A percentile compares a stretch with the other conserved stretches of the same genome.
Evolutionary conservation across 257 asterid species (phyloP).

Genomic region (Solanum sitiens): DNA sequence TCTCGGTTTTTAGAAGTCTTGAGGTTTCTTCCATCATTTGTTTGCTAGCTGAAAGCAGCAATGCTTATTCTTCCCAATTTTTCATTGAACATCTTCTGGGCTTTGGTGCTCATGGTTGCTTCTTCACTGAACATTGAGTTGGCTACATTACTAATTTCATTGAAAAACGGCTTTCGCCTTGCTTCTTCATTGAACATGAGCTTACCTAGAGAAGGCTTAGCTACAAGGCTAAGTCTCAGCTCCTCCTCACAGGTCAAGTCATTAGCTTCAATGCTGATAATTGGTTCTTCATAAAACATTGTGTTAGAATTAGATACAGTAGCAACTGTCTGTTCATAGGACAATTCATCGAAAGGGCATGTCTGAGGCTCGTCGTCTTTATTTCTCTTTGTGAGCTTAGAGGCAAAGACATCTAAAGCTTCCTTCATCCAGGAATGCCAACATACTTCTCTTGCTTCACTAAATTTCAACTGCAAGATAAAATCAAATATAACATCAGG

Average conservation of each 20-base stretch:
- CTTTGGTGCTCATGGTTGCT: neutral
- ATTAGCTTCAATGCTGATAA: neutral
- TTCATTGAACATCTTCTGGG: neutral
- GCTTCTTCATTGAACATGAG: neutral
- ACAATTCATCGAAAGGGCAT: neutral
- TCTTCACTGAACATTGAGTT: neutral
- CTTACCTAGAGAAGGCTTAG: neutral
- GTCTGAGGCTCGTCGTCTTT: conserved; percentile 1
- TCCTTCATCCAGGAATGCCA: conserved; percentile 80
- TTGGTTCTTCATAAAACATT: neutral
- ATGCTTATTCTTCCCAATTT: neutral
- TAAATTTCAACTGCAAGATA: conserved; percentile 46
- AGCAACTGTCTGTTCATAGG: neutral
- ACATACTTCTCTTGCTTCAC: conserved; percentile 69
- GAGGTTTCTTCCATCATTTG: neutral
- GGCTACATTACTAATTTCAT: neutral
- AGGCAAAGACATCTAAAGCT: conserved; percentile 56
- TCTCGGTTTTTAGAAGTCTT: neutral
- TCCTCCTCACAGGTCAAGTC: conserved; percentile 9
- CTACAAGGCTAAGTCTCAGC: neutral
- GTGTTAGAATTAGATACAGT: neutral
- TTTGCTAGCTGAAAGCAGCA: neutral
- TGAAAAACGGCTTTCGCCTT: neutral
- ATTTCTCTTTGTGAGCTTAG: conserved; percentile 10
- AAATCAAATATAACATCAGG: neutral